Conservation (phyloP, 2,329 filamentous ascomycete genomes). For the Colletotrichum tamarilloi region DNA sequence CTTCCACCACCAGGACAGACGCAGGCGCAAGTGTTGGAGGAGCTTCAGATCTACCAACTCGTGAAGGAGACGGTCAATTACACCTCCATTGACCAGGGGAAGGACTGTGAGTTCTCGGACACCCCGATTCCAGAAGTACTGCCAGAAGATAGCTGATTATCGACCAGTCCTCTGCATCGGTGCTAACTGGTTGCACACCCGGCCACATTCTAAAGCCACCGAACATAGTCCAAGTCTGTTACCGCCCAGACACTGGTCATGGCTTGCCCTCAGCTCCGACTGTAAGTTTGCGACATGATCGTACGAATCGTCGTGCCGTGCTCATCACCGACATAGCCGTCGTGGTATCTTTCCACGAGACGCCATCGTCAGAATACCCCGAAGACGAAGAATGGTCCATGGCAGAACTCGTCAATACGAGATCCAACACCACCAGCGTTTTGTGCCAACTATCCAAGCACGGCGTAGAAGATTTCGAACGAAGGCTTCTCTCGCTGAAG, state of each 20-base stretch:
- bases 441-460: conserved; percentile 51
- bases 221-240: conserved; percentile 41
- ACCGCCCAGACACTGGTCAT: conserved; percentile 70
- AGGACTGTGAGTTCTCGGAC: conserved; percentile 61
- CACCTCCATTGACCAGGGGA: conserved; percentile 76
- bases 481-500: conserved; percentile 55
- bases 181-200: conserved; percentile 71
- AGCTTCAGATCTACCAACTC: conserved; percentile 58
- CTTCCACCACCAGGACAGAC: conserved; percentile 33
- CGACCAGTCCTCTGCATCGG: conserved; percentile 73
- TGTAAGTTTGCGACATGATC: conserved; percentile 49
- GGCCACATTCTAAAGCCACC: conserved; percentile 45
- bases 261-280: conserved; percentile 76
- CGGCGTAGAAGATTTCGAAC: conserved; percentile 50
- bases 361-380: conserved; percentile 49
- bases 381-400: conserved; percentile 39
- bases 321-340: conserved; percentile 60
- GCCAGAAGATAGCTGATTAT: conserved; percentile 34
- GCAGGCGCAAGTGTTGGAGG: conserved; percentile 30
- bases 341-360: conserved; percentile 76
- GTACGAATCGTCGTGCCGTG: conserved; percentile 18
- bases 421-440: conserved; percentile 51
- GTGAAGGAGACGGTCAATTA: conserved; percentile 81
- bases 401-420: conserved; percentile 47
- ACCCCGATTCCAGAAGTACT: background rate